Conservation (phyloP, 1,139 yeast genomes). For the Yamadazyma atmosphaerica region DNA sequence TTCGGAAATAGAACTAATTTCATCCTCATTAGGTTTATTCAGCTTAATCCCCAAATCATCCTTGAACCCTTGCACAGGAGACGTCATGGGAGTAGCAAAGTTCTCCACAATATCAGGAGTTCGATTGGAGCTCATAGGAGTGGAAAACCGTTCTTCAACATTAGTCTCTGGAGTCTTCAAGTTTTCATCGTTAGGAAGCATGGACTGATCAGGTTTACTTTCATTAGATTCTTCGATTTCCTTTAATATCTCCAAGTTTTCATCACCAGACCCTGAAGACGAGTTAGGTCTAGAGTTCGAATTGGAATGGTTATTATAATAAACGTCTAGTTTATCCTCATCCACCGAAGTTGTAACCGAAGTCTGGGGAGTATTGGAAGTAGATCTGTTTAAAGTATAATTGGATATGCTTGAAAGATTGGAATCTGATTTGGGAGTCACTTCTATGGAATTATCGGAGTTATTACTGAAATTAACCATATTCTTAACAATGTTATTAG, state of each 20-base stretch:
- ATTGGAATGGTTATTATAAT: conserved; percentile 5
- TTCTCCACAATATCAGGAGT: conserved; percentile 6
- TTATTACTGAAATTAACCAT: conserved; percentile 11
- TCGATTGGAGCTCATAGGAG: conserved; percentile 6
- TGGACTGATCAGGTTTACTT: too few relatives aligned
- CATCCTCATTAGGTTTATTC: not conserved
- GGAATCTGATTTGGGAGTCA: conserved; percentile 18
- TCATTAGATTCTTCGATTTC: conserved; percentile 7
- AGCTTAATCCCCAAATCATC: not conserved
- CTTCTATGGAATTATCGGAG: conserved; percentile 13
- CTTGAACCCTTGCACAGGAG: conserved; percentile 5
- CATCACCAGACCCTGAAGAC: conserved; percentile 8
- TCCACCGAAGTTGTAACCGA: conserved; percentile 25
- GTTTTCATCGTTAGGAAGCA: not conserved
- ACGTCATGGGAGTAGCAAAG: conserved; percentile 7
- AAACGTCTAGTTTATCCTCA: conserved; percentile 9
- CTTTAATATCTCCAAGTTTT: conserved; percentile 7
- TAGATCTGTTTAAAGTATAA: conserved; percentile 27
- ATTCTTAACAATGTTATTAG: conserved; percentile 14
- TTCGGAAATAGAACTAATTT: not conserved
- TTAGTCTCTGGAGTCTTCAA: conserved; percentile 9
- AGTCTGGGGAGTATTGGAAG: conserved; percentile 40
- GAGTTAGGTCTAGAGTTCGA: conserved; percentile 11
- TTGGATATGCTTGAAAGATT: conserved; percentile 26
- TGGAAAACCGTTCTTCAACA: conserved; percentile 7